These are phyloP conservation scores for Astragalus membranaceus DNA, from an alignment of 306 rosid genomes.

Conservation along the genomic window DNA sequence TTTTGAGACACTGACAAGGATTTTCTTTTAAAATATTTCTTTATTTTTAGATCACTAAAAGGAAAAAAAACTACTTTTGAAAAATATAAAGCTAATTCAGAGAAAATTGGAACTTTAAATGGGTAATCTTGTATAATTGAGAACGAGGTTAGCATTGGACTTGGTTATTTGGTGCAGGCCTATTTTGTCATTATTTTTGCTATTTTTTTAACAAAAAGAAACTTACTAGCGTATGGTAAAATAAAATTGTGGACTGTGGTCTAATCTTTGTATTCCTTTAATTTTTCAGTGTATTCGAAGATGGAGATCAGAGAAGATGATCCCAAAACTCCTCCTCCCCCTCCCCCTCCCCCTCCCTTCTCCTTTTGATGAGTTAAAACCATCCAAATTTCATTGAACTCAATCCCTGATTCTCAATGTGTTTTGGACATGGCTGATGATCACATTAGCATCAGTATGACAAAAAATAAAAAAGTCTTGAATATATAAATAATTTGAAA, in stretches of 20 bases:
- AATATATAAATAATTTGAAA: not conserved
- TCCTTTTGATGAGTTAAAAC: not conserved
- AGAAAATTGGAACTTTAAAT: too few species aligned
- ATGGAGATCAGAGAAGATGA: not conserved
- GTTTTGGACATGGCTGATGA: not conserved
- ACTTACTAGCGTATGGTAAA: not conserved
- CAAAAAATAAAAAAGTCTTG: not conserved
- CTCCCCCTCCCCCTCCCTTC: not conserved
- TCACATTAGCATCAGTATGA: not conserved
- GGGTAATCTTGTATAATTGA: too few species aligned
- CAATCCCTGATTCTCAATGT: not conserved
- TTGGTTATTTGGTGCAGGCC: too few species aligned
- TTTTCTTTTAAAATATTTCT: too few species aligned
- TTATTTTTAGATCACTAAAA: too few species aligned
- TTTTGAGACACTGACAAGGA: too few species aligned
- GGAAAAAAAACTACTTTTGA: too few species aligned
- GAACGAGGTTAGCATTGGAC: too few species aligned
- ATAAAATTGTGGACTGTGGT: not conserved
- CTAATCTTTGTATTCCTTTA: not conserved
- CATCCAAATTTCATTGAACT: not conserved
- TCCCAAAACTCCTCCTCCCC: not conserved
- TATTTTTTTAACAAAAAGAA: not conserved
- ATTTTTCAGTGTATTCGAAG: not conserved
- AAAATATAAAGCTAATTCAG: too few species aligned
- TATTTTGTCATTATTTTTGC: too few species aligned